These are phyloP conservation scores for Colletotrichum sublineola DNA, from an alignment of 2,329 filamentous ascomycete genomes.

Conservation along the genomic window DNA sequence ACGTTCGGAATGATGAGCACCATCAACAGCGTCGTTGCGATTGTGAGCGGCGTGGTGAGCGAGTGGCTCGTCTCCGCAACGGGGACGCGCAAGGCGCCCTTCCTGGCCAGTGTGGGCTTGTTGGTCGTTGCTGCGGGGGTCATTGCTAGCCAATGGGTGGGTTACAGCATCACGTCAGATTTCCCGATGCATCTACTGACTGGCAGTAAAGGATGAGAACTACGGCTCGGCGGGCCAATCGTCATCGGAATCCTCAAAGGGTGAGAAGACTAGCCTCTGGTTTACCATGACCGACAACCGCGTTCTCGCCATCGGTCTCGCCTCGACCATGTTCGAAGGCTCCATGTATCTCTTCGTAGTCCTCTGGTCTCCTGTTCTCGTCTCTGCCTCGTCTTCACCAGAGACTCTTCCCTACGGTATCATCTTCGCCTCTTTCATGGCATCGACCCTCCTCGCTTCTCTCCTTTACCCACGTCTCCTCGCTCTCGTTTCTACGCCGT, in stretches of 20 bases:
- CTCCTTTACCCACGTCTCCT: conserved; percentile 57
- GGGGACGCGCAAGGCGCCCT: conserved; percentile 65
- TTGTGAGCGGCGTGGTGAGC: conserved; percentile 64
- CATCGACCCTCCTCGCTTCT: conserved; percentile 70
- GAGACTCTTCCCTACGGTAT: conserved; percentile 60
- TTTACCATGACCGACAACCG: conserved; percentile 55
- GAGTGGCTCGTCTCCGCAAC: conserved; percentile 62
- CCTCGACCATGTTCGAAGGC: conserved; percentile 69
- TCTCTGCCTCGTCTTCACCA: conserved; percentile 49
- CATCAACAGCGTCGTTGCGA: conserved; percentile 68
- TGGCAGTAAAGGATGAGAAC: conserved; percentile 59
- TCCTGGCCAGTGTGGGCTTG: conserved; percentile 55
- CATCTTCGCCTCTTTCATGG: conserved; percentile 71
- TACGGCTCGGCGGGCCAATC: conserved; percentile 54
- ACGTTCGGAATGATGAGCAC: conserved; percentile 66
- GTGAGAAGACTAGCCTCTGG: conserved; percentile 42
- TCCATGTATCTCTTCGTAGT: conserved; percentile 73
- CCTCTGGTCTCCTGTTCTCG: conserved; percentile 68
- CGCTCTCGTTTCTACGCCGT: conserved; percentile 35
- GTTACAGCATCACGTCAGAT: not conserved
- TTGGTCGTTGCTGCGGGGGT: conserved; percentile 58
- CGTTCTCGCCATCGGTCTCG: conserved; percentile 63
- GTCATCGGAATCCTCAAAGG: conserved; percentile 22
- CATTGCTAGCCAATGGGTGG: conserved; percentile 63
- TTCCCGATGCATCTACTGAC: not conserved